Percentiles rank a stretch among this genome's conserved stretches.
Evolutionary conservation across 2,329 filamentous ascomycete species (phyloP).

Genomic region (Emericellopsis cladophorae): DNA sequence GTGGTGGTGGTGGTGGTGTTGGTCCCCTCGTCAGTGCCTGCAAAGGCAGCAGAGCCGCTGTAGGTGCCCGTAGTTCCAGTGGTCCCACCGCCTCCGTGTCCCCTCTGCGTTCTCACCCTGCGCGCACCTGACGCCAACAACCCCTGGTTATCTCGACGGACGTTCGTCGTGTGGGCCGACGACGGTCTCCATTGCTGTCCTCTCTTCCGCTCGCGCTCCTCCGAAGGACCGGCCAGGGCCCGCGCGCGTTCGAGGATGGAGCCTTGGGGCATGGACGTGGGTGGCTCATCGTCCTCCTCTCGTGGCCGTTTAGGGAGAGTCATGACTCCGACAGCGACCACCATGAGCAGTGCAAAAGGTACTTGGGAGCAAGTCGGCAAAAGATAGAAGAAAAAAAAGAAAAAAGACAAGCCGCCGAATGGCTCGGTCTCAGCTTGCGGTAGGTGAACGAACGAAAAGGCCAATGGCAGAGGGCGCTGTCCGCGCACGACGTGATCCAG

Average conservation of each 20-base stretch:
- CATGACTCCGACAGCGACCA: no score
- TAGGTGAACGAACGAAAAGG: no score
- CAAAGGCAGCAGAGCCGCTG: neutral
- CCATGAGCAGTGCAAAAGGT: no score
- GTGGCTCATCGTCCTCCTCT: neutral
- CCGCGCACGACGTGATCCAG: no score
- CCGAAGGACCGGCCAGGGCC: slow-evolving; percentile 8
- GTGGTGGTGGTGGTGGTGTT: slow-evolving; percentile 1
- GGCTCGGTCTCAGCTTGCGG: no score
- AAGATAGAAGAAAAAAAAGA: no score
- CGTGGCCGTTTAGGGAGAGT: neutral
- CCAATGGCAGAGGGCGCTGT: no score
- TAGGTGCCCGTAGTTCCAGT: neutral
- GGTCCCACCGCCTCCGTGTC: neutral
- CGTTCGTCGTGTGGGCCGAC: slow-evolving; percentile 2
- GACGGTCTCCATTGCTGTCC: neutral
- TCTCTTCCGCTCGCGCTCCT: neutral
- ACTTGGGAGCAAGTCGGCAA: no score
- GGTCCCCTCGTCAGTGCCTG: neutral
- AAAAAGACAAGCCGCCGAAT: no score
- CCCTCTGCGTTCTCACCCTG: neutral
- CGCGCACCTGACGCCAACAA: neutral
- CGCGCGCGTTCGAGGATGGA: slow-evolving; percentile 12
- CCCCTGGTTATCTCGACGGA: no score
- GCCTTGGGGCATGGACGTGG: neutral